phyloP scores from a whole-genome alignment of 441 rosid genomes.

The Croton laevigatus region DNA sequence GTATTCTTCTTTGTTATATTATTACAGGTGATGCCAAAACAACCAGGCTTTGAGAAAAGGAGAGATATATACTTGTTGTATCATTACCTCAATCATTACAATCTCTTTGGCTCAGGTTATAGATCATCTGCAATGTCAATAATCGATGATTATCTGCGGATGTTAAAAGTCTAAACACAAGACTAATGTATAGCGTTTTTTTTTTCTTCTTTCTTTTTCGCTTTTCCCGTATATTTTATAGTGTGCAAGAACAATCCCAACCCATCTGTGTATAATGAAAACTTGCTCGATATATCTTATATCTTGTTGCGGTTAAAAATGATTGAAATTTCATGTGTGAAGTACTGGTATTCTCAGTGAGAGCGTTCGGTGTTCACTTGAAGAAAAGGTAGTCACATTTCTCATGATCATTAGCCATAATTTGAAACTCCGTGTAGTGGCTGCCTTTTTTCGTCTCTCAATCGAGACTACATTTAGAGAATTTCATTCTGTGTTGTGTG shows the following conservation, averaged over 20 bases:
- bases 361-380: no score
- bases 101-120: constrained; percentile 85
- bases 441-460: no score
- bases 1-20: constrained; percentile 3
- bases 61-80: constrained; percentile 70
- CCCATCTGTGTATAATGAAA: constrained; percentile 1
- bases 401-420: no score
- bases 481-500: no score
- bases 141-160: constrained; percentile 66
- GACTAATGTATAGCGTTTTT: neutral
- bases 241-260: neutral
- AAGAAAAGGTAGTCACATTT: no score
- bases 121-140: constrained; percentile 81
- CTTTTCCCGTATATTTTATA: no score
- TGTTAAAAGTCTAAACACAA: constrained; percentile 43
- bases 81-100: constrained; percentile 92
- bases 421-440: no score
- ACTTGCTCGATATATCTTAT: no score
- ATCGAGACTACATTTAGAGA: no score
- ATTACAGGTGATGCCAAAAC: constrained; percentile 79
- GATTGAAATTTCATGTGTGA: no score
- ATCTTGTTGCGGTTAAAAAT: no score
- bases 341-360: no score
- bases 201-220: neutral
- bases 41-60: constrained; percentile 76